These are phyloP conservation scores for Proliferodiscus dingleyae DNA, from an alignment of 2,329 filamentous ascomycete genomes.

Conservation along the genomic window DNA sequence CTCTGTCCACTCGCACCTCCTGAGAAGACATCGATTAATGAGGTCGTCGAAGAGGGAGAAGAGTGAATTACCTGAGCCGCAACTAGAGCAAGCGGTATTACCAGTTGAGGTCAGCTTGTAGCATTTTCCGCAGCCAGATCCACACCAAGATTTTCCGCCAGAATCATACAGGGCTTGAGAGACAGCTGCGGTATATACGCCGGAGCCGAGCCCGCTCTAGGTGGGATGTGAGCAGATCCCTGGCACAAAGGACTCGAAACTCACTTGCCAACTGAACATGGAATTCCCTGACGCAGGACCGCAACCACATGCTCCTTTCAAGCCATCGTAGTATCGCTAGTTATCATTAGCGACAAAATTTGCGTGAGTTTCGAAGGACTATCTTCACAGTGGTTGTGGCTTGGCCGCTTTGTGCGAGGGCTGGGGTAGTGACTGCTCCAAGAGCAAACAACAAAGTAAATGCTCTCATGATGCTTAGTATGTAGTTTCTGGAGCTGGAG, in stretches of 20 bases:
- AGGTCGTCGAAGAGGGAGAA: too few relatives aligned
- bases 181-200: conserved; percentile 26
- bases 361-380: not conserved
- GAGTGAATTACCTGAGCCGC: too few relatives aligned
- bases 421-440: not conserved
- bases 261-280: conserved; percentile 27
- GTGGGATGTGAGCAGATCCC: not conserved
- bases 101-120: conserved; percentile 30
- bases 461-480: not conserved
- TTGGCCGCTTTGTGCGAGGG: not conserved
- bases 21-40: too few relatives aligned
- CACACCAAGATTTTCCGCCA: conserved; percentile 23
- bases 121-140: conserved; percentile 29
- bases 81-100: conserved; percentile 18
- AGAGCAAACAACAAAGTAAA: not conserved
- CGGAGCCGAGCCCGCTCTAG: conserved; percentile 8
- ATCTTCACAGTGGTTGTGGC: not conserved
- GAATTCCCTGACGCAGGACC: conserved; percentile 23
- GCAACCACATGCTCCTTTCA: conserved; percentile 32
- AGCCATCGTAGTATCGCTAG: conserved; percentile 32
- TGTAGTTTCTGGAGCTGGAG: not conserved
- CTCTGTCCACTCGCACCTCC: conserved; percentile 22
- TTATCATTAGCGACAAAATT: not conserved
- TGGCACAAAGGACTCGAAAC: not conserved
- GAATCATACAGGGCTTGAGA: conserved; percentile 23